These are phyloP conservation scores for Hsuehochloa calcarea DNA, from an alignment of 176 grass and related monocot genomes.

Conservation along the genomic window DNA sequence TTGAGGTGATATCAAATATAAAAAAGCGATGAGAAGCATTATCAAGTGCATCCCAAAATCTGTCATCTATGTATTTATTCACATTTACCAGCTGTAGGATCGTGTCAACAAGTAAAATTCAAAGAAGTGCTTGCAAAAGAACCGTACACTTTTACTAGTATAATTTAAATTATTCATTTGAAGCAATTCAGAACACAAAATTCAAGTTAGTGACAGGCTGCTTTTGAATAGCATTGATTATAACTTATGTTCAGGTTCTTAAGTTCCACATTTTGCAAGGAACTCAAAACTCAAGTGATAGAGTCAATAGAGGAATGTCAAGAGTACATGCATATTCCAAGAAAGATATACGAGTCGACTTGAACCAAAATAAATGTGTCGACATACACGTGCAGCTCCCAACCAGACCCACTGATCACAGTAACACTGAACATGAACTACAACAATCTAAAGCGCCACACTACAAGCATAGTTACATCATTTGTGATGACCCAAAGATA, in stretches of 20 bases:
- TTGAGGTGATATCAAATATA: neutral
- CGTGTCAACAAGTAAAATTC: neutral
- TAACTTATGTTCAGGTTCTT: neutral
- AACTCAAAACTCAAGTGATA: constrained; percentile 8
- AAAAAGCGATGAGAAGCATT: neutral
- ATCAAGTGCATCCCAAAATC: neutral
- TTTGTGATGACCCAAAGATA: neutral
- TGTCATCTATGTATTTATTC: neutral
- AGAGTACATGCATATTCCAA: neutral
- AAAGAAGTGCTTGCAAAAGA: neutral
- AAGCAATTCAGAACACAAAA: neutral
- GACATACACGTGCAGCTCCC: neutral
- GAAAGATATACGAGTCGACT: neutral
- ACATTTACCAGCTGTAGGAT: neutral
- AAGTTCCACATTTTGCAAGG: constrained; percentile 19
- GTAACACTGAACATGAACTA: constrained; percentile 1
- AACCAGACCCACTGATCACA: constrained; percentile 4
- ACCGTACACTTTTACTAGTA: neutral
- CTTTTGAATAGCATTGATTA: constrained; percentile 16
- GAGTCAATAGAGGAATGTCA: neutral
- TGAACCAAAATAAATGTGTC: neutral
- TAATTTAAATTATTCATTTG: neutral
- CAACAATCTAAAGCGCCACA: constrained; percentile 12
- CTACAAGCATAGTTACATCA: neutral
- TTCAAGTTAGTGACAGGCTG: neutral